phyloP scores from a whole-genome alignment of 768 basidiomycete genomes.

The Chiua virens region DNA sequence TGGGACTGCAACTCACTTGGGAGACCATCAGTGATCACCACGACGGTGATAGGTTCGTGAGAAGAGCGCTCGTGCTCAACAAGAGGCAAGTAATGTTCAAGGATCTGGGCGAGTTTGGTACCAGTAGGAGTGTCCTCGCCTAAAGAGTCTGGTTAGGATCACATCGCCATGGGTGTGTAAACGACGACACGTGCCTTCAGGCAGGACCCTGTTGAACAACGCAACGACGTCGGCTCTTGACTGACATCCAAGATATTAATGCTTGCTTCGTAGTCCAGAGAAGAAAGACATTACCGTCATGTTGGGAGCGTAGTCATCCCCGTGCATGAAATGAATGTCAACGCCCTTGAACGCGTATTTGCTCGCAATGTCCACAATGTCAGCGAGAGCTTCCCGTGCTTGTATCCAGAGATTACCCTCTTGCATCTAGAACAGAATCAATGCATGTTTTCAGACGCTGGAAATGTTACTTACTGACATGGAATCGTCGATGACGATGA shows the following conservation, averaged over 20 bases:
- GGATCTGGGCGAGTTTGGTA: slow-evolving; percentile 35
- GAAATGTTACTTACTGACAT: slow-evolving; percentile 29
- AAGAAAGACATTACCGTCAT: slow-evolving; percentile 18
- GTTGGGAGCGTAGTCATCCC: slow-evolving; percentile 27
- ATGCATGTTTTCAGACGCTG: not conserved
- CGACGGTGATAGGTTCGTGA: slow-evolving; percentile 36
- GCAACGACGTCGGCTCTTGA: slow-evolving; percentile 19
- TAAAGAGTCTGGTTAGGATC: not conserved
- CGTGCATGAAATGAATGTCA: slow-evolving; percentile 46
- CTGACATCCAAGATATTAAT: slow-evolving; percentile 5
- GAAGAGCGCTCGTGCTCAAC: slow-evolving; percentile 27
- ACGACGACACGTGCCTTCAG: slow-evolving; percentile 17
- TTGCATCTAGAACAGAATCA: slow-evolving; percentile 34
- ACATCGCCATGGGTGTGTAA: not conserved
- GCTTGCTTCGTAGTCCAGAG: not conserved
- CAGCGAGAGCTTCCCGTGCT: slow-evolving; percentile 42
- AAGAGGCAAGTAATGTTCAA: slow-evolving; percentile 36
- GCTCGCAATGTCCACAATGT: slow-evolving; percentile 37
- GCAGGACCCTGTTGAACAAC: slow-evolving; percentile 26
- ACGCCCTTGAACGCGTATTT: slow-evolving; percentile 38
- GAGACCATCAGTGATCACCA: slow-evolving; percentile 41
- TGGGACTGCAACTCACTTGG: slow-evolving; percentile 33
- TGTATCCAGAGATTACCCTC: slow-evolving; percentile 40
- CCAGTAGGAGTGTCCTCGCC: slow-evolving; percentile 41
- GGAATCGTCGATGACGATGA: slow-evolving; percentile 43